Evolutionary conservation across 2,329 filamentous ascomycete genomes (phyloP), one percentile per base, ranked within the genome.

Genomic region (Zasmidium cellare): DNA sequence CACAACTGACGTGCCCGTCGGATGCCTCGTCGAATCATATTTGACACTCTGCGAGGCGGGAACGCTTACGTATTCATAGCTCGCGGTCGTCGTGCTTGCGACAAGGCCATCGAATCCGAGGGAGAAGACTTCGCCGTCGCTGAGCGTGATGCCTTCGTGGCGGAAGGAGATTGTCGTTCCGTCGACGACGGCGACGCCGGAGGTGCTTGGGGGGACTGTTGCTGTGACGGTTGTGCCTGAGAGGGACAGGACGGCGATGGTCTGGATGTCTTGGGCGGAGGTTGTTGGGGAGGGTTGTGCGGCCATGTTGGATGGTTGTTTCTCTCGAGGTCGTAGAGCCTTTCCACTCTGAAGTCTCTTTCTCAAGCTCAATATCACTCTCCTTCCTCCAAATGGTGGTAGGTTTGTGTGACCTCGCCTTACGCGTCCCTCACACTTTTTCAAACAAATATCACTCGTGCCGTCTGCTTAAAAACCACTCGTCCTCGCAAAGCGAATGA

Each of bases 111-210:
- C 46, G 53, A 53, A 62, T 3, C 61, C 61, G 3, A 63, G 51
- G 46, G 56, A 62, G 22, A 65, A 49, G 38, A 54, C 53, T 23
- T 57, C 31, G 14, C 63, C 63, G 35, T 60, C 31, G 44, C 24
- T 50, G 22, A 65, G 58, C 2, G 59, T 64, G 47, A 65, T 60
- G 44, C 59, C 59, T 3, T 57, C 25, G 7, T 55, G 19, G 11
- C 59, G 57, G 38, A 52, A 64, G 35, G 61, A 57, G 2, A 64
- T 54, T 9, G 63, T 65, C 3, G 58, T 63, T 25, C 59, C 61
- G 51, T 65, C 63, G 11, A 64, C 49, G 23, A 63, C 55, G 6
- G 57, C 59, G 3, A 62, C 46, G 16, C 59, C 61, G 5, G 59
- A 60, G 9, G 61, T 64, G 22, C 50, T 46, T 24, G 59, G 44